Conservation (phyloP, 2,329 filamentous ascomycete genomes). For the Calcarisporium arbuscula region DNA sequence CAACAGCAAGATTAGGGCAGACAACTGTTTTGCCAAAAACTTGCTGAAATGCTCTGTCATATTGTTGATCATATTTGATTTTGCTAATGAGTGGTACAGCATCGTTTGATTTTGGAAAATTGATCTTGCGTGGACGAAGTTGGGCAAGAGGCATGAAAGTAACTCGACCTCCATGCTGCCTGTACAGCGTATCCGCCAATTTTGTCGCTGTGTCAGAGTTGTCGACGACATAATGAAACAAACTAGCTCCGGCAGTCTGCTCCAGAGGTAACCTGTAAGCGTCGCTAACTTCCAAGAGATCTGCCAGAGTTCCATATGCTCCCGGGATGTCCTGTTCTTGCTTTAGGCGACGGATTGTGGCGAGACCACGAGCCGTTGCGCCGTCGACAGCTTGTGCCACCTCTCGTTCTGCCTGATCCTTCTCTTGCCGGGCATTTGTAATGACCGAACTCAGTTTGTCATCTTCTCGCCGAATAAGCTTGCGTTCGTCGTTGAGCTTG, state of each 20-base stretch:
- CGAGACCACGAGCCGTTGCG: constrained; percentile 77
- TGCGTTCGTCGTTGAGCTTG: constrained; percentile 76
- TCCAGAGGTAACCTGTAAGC: constrained; percentile 85
- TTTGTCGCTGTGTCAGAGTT: constrained; percentile 80
- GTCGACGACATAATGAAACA: constrained; percentile 96
- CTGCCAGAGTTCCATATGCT: constrained; percentile 86
- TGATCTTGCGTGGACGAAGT: constrained; percentile 62
- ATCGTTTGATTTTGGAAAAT: constrained; percentile 79
- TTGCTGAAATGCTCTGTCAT: constrained; percentile 82
- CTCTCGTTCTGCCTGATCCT: constrained; percentile 68
- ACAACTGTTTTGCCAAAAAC: constrained; percentile 95
- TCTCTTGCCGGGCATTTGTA: constrained; percentile 67
- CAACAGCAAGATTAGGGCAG: constrained; percentile 82
- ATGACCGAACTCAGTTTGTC: constrained; percentile 78
- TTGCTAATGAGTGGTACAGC: constrained; percentile 83
- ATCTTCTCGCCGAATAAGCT: constrained; percentile 81
- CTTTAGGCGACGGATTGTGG: constrained; percentile 79
- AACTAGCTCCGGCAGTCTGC: constrained; percentile 82
- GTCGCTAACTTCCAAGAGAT: constrained; percentile 82
- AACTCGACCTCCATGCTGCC: constrained; percentile 74
- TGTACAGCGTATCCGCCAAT: constrained; percentile 72
- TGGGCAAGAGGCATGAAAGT: constrained; percentile 93
- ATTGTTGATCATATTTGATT: constrained; percentile 69
- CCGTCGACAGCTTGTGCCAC: constrained; percentile 84
- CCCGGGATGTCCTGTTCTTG: constrained; percentile 73